Evolutionary conservation across 306 rosid genomes (phyloP).

Genomic region (Argentina anserina): DNA sequence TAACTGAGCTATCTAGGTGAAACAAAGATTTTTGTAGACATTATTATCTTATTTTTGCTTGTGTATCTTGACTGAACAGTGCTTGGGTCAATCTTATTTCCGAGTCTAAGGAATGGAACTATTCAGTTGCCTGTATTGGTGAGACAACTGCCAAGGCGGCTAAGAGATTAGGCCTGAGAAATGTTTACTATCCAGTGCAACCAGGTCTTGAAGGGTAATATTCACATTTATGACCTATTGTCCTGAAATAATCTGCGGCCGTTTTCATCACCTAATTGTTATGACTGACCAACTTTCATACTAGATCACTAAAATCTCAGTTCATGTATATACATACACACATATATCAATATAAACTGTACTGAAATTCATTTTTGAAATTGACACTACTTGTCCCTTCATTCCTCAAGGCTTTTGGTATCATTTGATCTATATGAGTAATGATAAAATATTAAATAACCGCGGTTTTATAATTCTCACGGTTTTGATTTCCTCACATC

Average conservation of each 20-base stretch:
- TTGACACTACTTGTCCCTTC: neutral
- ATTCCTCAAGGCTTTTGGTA: neutral
- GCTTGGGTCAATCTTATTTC: conserved; percentile 81
- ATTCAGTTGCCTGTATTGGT: conserved; percentile 88
- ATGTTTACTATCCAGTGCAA: conserved; percentile 68
- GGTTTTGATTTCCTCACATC: neutral
- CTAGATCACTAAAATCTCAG: neutral
- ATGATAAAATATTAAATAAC: neutral
- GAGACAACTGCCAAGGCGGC: conserved; percentile 91
- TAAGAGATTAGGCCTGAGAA: conserved; percentile 64
- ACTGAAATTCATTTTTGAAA: neutral
- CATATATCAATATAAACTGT: neutral
- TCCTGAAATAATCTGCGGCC: neutral
- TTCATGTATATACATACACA: neutral
- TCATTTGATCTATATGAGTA: neutral
- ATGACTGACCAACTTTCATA: conserved; percentile 1
- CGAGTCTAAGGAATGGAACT: conserved; percentile 52
- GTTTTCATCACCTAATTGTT: neutral
- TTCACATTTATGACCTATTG: conserved; percentile 6
- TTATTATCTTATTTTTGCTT: neutral
- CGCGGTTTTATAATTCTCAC: neutral
- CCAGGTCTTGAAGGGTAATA: conserved; percentile 96
- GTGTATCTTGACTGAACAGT: conserved; percentile 38
- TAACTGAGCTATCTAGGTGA: conserved; percentile 1
- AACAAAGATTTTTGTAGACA: neutral